Evolutionary conservation across 164 flowering plant genomes (phyloP).

Genomic region (Nymphaea colorata): DNA sequence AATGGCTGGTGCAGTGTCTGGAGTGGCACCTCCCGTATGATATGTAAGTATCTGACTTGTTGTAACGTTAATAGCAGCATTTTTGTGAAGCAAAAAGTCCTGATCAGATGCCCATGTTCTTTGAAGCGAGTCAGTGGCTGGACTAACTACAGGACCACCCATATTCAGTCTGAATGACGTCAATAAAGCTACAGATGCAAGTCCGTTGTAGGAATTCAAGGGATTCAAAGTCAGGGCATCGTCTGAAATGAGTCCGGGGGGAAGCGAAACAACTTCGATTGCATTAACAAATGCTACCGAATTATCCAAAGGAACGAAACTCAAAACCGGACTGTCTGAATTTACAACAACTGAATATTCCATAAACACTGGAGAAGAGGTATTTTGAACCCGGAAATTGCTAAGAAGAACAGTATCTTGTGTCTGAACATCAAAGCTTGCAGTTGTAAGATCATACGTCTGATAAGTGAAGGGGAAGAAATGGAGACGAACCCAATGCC

Average conservation of each 20-base stretch:
- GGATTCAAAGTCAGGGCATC: slow-evolving; percentile 43
- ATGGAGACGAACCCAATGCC: slow-evolving; percentile 73
- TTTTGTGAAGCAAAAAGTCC: slow-evolving; percentile 14
- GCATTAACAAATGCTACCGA: slow-evolving; percentile 74
- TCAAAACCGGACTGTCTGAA: slow-evolving; percentile 31
- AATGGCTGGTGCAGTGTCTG: slow-evolving; percentile 39
- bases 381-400: slow-evolving; percentile 18
- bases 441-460: slow-evolving; percentile 27
- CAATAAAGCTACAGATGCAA: slow-evolving; percentile 50
- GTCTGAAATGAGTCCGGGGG: slow-evolving; percentile 47
- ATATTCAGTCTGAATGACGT: slow-evolving; percentile 69
- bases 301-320: slow-evolving; percentile 52
- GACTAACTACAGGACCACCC: slow-evolving; percentile 76
- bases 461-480: slow-evolving; percentile 45
- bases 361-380: slow-evolving; percentile 42
- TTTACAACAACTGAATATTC: slow-evolving; percentile 68
- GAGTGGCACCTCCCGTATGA: slow-evolving; percentile 12
- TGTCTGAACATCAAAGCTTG: slow-evolving; percentile 45
- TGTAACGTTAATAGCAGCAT: slow-evolving; percentile 14
- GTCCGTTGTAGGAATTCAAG: slow-evolving; percentile 29
- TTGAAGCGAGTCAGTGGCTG: slow-evolving; percentile 61
- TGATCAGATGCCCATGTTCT: slow-evolving; percentile 47
- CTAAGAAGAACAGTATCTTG: slow-evolving; percentile 31
- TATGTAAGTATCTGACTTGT: slow-evolving; percentile 28
- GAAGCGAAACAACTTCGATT: slow-evolving; percentile 72